A percentile compares a stretch with the other conserved stretches of the same genome.
These are phyloP conservation scores for Citrullus amarus DNA, from an alignment of 306 rosid species.

Conservation along the genomic window DNA sequence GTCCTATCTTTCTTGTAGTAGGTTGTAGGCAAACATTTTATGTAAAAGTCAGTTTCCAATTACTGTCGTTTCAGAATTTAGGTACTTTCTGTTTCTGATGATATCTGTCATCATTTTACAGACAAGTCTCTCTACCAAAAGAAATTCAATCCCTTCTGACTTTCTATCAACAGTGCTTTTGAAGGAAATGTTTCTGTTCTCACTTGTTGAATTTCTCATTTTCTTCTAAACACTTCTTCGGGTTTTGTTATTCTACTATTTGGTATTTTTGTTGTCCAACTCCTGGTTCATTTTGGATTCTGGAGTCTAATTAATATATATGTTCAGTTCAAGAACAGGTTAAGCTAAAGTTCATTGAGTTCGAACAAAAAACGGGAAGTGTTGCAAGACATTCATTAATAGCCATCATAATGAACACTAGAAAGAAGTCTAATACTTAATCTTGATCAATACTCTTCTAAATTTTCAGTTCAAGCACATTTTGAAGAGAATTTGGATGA, in stretches of 20 bases:
- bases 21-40: not conserved
- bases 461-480: not conserved
- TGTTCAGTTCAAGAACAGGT: too few relatives aligned
- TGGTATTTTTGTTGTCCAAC: not conserved
- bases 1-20: not conserved
- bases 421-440: not conserved
- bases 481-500: too few relatives aligned
- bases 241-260: not conserved
- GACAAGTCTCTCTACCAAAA: not conserved
- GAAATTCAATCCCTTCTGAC: not conserved
- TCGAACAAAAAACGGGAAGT: not conserved
- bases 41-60: not conserved
- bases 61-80: not conserved
- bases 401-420: not conserved
- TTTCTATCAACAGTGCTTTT: not conserved
- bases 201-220: not conserved
- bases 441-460: not conserved
- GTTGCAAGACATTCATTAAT: not conserved
- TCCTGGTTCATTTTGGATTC: not conserved
- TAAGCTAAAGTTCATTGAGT: not conserved
- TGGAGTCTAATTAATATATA: not conserved
- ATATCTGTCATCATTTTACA: not conserved
- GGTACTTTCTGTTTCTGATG: not conserved
- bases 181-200: not conserved
- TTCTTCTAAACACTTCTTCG: not conserved